Percentiles rank a stretch among this genome's conserved stretches.
phyloP scores from a whole-genome alignment of 495 filamentous ascomycete species.

The Bryoglossum gracile region DNA sequence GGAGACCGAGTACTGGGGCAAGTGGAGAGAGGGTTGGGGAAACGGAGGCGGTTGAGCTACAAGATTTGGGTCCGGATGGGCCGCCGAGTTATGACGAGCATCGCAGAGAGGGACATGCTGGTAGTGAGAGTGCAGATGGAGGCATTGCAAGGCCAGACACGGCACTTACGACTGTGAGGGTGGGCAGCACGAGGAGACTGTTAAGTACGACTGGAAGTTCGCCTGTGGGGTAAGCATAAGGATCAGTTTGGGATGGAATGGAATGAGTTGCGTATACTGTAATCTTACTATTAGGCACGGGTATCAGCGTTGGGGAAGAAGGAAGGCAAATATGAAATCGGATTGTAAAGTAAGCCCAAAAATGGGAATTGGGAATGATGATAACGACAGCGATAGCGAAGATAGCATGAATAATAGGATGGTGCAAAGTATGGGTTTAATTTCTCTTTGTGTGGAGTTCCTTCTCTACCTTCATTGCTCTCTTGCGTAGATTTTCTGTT shows the following conservation, averaged over 20 bases:
- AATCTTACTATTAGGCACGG: too few species aligned
- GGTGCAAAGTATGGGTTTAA: too few species aligned
- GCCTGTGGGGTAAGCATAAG: neutral
- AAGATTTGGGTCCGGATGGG: neutral
- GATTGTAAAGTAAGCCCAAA: too few species aligned
- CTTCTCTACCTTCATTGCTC: too few species aligned
- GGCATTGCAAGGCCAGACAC: constrained; percentile 9
- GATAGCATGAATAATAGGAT: too few species aligned
- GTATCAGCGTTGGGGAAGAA: too few species aligned
- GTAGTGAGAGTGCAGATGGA: neutral
- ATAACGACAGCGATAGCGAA: too few species aligned
- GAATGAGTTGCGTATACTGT: neutral
- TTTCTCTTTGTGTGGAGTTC: too few species aligned
- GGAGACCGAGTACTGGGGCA: neutral
- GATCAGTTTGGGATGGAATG: neutral
- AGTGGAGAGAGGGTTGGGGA: constrained; percentile 1
- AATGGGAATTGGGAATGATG: too few species aligned
- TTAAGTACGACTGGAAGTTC: neutral
- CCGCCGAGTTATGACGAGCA: constrained; percentile 18
- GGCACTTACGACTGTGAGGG: constrained; percentile 13
- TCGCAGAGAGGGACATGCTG: neutral
- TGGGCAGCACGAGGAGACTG: constrained; percentile 3
- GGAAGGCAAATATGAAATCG: too few species aligned
- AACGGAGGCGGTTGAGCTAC: constrained; percentile 15
- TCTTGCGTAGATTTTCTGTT: too few species aligned